Conservation (phyloP, 1,284 basidiomycete species). For the Pseudozyma pruni region DNA sequence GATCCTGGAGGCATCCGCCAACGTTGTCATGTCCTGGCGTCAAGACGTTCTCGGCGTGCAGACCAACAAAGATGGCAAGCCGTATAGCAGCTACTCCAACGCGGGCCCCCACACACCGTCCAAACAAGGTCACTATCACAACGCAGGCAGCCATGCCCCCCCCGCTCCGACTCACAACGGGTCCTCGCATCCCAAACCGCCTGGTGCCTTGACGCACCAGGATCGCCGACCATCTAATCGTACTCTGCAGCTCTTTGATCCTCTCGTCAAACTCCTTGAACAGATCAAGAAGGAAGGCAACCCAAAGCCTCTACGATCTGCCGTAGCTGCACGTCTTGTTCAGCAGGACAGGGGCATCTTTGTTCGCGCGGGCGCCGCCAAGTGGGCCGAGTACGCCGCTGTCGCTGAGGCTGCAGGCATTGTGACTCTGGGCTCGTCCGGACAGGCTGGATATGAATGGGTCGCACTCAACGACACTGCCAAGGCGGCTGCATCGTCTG, state of each 20-base stretch:
- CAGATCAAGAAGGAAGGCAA: slow-evolving; percentile 52
- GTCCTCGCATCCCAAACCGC: slow-evolving; percentile 19
- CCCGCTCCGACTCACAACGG: not conserved
- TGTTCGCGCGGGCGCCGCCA: slow-evolving; percentile 48
- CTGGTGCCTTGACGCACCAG: slow-evolving; percentile 21
- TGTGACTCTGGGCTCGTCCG: slow-evolving; percentile 47
- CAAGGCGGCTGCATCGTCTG: slow-evolving; percentile 16
- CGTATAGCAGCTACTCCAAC: slow-evolving; percentile 37
- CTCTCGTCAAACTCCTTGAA: slow-evolving; percentile 52
- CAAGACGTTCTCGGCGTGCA: slow-evolving; percentile 60
- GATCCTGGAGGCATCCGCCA: slow-evolving; percentile 59
- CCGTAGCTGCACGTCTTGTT: slow-evolving; percentile 44
- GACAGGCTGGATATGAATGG: slow-evolving; percentile 53
- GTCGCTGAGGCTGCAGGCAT: slow-evolving; percentile 59
- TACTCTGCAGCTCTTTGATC: slow-evolving; percentile 46
- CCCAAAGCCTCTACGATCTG: slow-evolving; percentile 44
- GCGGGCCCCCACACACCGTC: slow-evolving; percentile 23
- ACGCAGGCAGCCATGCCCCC: not conserved
- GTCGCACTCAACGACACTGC: slow-evolving; percentile 41
- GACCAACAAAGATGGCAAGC: slow-evolving; percentile 44
- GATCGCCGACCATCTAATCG: slow-evolving; percentile 41
- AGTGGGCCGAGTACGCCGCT: slow-evolving; percentile 57
- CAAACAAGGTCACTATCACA: slow-evolving; percentile 9
- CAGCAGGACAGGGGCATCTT: slow-evolving; percentile 44
- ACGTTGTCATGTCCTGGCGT: slow-evolving; percentile 58